phyloP scores from a whole-genome alignment of 2,329 filamentous ascomycete species.

The Mycogone perniciosa region DNA sequence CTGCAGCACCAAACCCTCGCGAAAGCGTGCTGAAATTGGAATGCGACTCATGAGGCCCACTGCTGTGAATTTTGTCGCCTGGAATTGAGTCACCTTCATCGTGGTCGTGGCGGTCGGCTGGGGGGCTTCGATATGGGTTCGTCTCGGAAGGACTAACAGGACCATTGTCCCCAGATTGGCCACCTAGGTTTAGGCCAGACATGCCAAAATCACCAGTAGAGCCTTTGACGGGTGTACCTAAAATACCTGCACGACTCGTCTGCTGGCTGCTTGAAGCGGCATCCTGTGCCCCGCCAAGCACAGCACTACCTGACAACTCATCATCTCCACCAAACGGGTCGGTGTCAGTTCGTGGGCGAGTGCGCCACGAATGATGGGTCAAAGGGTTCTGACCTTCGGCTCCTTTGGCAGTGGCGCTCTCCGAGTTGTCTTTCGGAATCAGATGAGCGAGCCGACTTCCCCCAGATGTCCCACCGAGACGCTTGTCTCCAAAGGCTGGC shows the following conservation, averaged over 20 bases:
- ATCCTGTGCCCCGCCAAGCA: conserved; percentile 70
- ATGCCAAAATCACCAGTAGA: conserved; percentile 56
- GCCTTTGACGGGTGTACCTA: conserved; percentile 51
- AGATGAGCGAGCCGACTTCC: conserved; percentile 83
- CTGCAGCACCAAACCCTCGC: conserved; percentile 42
- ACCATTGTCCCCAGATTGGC: conserved; percentile 49
- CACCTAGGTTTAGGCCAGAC: conserved; percentile 51
- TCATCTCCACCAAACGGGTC: conserved; percentile 64
- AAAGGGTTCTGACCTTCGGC: conserved; percentile 41
- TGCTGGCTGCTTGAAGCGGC: conserved; percentile 38
- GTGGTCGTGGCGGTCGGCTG: conserved; percentile 65
- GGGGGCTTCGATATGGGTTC: conserved; percentile 91
- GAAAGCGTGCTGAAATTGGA: conserved; percentile 49
- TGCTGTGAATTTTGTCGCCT: conserved; percentile 43
- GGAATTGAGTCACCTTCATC: conserved; percentile 51
- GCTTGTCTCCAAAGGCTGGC: conserved; percentile 62
- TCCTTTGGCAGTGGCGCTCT: conserved; percentile 51
- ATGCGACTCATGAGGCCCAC: conserved; percentile 30
- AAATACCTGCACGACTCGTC: conserved; percentile 32
- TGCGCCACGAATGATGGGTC: conserved; percentile 46
- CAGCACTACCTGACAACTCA: conserved; percentile 59
- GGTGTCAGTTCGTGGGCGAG: conserved; percentile 62
- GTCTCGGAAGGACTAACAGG: conserved; percentile 89
- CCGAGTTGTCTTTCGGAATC: conserved; percentile 69
- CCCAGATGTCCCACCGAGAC: conserved; percentile 61